Evolutionary conservation across 192 early-diverging fungal genomes (phyloP), one percentile per base, ranked within the genome.

Genomic region (Geosiphon pyriformis): DNA sequence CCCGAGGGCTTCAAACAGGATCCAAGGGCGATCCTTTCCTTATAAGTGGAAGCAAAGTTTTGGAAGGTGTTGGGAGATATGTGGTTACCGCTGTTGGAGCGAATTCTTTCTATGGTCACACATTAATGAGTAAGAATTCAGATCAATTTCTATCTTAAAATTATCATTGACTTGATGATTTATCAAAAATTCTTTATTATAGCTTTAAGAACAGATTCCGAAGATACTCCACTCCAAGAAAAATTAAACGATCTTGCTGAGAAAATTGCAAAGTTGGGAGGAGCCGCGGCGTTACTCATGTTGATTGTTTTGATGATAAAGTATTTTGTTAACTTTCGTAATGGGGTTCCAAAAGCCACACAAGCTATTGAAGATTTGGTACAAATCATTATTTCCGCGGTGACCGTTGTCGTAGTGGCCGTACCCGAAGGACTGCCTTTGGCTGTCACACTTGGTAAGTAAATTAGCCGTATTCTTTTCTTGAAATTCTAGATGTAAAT

Each of bases 381-480:
- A 66, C 75, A 80, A 67, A 90, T 99, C 54, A 56, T 98, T 42
- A 95, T 98, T 73, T 85, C 91, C 3, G 89, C 92, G 18, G 86
- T 99, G 27, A 96, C 97, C 29, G 78, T 99, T 4, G 82, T 99
- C 15, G 97, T 99, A 18, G 96, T 99, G 8, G 97, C 97, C 26
- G 92, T 99, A 1, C 97, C 97, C 37, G 97, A 99, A 74, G 97
- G 97, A 29, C 85, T 99, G 25, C 97, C 97, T 7, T 76, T 99
- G 47, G 97, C 97, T 12, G 97, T 99, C 29, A 98, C 96, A 1
- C 75, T 99, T 60, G 71, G 75, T 77, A 71, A 62, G n/a, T n/a
- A n/a, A n/a, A n/a, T n/a, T n/a, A n/a, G n/a, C n/a, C n/a, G 47
- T 31, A 42, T n/a, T 25, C 15, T 10, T 49, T 65, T 20, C 29